Evolutionary conservation across 768 basidiomycete species (phyloP), one percentile per base, ranked within the genome.

Genomic region (Mycena venus): DNA sequence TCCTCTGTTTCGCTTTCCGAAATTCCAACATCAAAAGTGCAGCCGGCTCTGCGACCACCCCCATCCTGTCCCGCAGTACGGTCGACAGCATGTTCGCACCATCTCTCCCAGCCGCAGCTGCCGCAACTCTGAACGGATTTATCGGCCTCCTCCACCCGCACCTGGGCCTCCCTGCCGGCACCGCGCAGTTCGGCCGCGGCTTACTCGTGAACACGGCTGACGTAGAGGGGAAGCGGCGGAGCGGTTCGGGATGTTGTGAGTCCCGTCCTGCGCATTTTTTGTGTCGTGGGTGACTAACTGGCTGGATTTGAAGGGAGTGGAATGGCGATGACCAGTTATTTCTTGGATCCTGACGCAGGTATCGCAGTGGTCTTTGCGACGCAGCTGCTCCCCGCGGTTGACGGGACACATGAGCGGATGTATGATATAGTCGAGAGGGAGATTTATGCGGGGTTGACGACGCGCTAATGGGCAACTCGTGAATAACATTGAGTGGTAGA

Each of bases 301-400:
- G 1, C 49, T 32, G 8, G 5, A 5, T 32, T 5, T n/a, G 6
- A 27, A 31, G 84, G 84, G 83, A 75, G 68, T 40, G 84, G 84
- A n/a, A 84, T 83, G 83, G 83, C 83, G n/a, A 78, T 79, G 23
- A 84, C 85, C 6, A 79, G 74, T 60, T 81, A 78, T 60, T 81
- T 82, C 42, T 75, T 85, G 58, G 84, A 85, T 64, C 83, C 84
- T 3, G 14, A 29, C 7, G 14, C 44, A 19, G 68, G 70, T 1
- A 42, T 71, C 7, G 70, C 70, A 17, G 53, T 27, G 21, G 63
- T 72, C 7, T 59, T 72, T 27, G 70, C 31, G 14, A 72, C 62
- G 4, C 70, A 72, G 32, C 6, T 72, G 10, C 63, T 55, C 4
- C 70, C 70, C 4, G 32, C 58, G 1, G 31, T 19, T 23, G 68